Evolutionary conservation across 192 early-diverging fungal species (phyloP).

Genomic region (Rhizophagus sp.): DNA sequence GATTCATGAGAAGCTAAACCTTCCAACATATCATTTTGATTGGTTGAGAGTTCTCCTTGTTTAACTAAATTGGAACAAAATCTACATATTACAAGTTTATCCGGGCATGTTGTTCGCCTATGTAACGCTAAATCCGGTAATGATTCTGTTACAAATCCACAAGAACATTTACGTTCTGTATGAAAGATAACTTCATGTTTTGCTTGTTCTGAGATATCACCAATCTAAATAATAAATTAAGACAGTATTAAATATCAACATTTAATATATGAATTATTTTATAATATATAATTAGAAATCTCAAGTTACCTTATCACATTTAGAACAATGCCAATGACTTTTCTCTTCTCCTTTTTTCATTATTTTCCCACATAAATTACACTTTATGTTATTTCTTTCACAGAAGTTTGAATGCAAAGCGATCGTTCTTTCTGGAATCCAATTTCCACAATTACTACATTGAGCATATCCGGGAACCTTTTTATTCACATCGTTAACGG

Average conservation of each 20-base stretch:
- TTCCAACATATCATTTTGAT: constrained; percentile 63
- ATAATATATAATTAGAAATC: background rate
- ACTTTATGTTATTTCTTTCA: constrained; percentile 74
- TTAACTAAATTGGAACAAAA: constrained; percentile 76
- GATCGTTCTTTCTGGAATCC: constrained; percentile 60
- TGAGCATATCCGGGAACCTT: constrained; percentile 35
- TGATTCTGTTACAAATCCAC: constrained; percentile 43
- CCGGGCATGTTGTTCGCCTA: constrained; percentile 64
- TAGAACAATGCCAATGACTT: constrained; percentile 83
- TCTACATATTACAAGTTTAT: constrained; percentile 77
- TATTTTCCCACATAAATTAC: constrained; percentile 61
- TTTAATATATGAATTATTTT: background rate
- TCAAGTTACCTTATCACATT: constrained; percentile 52
- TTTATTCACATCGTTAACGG: constrained; percentile 29
- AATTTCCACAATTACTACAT: constrained; percentile 75
- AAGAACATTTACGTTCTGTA: constrained; percentile 59
- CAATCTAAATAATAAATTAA: constrained; percentile 35
- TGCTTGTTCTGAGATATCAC: constrained; percentile 45
- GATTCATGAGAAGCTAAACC: constrained; percentile 76
- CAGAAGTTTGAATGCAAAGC: constrained; percentile 80
- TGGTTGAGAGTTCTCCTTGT: constrained; percentile 57
- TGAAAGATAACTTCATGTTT: constrained; percentile 76
- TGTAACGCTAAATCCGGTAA: constrained; percentile 65
- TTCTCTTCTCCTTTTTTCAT: constrained; percentile 68
- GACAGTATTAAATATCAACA: background rate